A percentile compares a stretch with the other conserved stretches of the same genome.
These are phyloP conservation scores for Rhinocladiella similis DNA, from an alignment of 2,329 filamentous ascomycete species.

Conservation along the genomic window DNA sequence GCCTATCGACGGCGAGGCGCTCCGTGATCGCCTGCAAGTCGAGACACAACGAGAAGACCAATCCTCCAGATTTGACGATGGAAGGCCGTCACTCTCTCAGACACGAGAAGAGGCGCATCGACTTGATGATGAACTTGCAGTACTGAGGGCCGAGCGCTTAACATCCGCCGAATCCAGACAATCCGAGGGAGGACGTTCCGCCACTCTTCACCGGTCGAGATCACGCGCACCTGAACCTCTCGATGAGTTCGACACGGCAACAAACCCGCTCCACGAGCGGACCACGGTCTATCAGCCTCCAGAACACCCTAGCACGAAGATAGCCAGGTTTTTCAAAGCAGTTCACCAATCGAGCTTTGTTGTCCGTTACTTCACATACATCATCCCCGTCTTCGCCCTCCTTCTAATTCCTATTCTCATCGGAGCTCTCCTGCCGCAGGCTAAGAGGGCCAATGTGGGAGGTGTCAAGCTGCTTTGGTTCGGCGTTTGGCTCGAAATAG, in stretches of 20 bases:
- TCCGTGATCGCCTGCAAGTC: slow-evolving; percentile 44
- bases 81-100: slow-evolving; percentile 52
- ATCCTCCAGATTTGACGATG: slow-evolving; percentile 30
- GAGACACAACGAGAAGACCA: slow-evolving; percentile 45
- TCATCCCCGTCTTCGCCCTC: slow-evolving; percentile 63
- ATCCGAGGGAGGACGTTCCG: slow-evolving; percentile 32
- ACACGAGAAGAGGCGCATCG: slow-evolving; percentile 60
- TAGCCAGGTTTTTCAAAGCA: slow-evolving; percentile 65
- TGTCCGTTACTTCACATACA: slow-evolving; percentile 71
- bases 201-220: slow-evolving; percentile 53
- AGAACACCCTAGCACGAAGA: slow-evolving; percentile 59
- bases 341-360: slow-evolving; percentile 66
- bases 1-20: too few relatives aligned
- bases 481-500: slow-evolving; percentile 88
- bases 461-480: slow-evolving; percentile 86
- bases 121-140: slow-evolving; percentile 65
- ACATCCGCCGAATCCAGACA: slow-evolving; percentile 43
- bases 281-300: slow-evolving; percentile 65
- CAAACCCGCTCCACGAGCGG: slow-evolving; percentile 68
- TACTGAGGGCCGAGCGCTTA: slow-evolving; percentile 65
- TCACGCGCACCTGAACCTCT: slow-evolving; percentile 58
- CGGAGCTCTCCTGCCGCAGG: slow-evolving; percentile 56
- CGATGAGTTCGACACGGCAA: slow-evolving; percentile 67
- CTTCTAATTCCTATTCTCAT: slow-evolving; percentile 69
- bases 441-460: slow-evolving; percentile 63